Base-by-base conservation (phyloP, 495 filamentous ascomycete genomes). In the Cercophora scortea region DNA sequence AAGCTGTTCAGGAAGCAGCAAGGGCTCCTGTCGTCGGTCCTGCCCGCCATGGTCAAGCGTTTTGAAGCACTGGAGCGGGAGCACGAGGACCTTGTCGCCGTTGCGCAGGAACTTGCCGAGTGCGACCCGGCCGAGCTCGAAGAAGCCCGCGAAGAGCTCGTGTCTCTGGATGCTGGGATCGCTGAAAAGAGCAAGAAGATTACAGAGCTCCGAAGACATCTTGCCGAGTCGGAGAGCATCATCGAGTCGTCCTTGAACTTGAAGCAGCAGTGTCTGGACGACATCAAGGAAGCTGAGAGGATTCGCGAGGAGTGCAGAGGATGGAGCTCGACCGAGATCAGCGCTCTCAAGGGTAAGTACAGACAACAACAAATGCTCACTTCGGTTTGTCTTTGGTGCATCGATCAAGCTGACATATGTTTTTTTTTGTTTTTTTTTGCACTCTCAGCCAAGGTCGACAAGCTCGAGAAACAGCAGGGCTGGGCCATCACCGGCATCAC, bases 271-370 rank as follows among this genome's bases (percentile, higher is more conserved):
- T 90, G 73, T 59, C 54, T 80, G 16, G 76, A 78, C 5, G 88
- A 90, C 34, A 96, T 96, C 50, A 76, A 80, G 49, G 84, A 90
- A 58, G 89, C 92, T 0, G 90, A 96, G 61, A 84, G 83, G 51
- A 73, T 94, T 36, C 81, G 85, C 55, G 89, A 95, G 64, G 84
- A 93, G 59, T 95, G 86, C 64, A 80, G 90, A 15, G 90, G 93
- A 17, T 96, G 90, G 87, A 93, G 83, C 53, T 77, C 83, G 32
- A 79, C 73, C 15, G 93, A 97, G 63, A 85, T 97, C 50, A 74
- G 68, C 48, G 74, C 75, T 19, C 71, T 92, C 8, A 88, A 91
- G 75, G 77, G 86, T 89, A 70, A 60, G 76, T 58, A 35, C 10
- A 34, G 7, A 36, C 13, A 12, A 36, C 13, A 48, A 33, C 11